These are phyloP conservation scores for Xanthoparmelia taractica DNA, from an alignment of 495 filamentous ascomycete species.

Conservation along the genomic window DNA sequence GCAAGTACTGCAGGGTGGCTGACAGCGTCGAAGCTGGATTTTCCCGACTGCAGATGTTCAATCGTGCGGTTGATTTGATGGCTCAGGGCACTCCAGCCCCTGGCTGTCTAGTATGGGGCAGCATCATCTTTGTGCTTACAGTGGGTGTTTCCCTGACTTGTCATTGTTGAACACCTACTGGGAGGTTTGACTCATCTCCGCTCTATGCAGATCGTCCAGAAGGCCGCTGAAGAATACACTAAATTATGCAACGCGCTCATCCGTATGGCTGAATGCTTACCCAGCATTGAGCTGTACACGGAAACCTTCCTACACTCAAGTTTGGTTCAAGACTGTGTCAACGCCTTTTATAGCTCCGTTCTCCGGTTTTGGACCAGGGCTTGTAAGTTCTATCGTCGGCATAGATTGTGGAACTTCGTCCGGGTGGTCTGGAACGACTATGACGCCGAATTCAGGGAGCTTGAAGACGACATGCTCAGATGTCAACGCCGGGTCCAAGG, in stretches of 20 bases:
- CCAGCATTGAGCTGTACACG: background rate
- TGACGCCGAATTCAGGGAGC: background rate
- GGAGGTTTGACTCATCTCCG: background rate
- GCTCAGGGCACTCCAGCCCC: background rate
- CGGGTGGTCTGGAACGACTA: background rate
- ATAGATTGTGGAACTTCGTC: background rate
- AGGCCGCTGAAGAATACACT: conserved; percentile 6
- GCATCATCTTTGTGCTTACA: background rate
- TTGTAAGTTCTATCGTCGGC: conserved; percentile 3
- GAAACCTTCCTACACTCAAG: background rate
- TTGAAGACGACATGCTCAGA: background rate
- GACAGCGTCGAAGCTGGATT: background rate
- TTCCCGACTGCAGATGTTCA: background rate
- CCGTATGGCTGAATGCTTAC: background rate
- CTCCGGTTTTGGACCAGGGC: conserved; percentile 2
- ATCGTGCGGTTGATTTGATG: background rate
- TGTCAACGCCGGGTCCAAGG: background rate
- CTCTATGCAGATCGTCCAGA: background rate
- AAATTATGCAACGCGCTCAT: background rate
- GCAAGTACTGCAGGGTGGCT: background rate
- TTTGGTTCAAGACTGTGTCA: background rate
- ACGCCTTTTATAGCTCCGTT: background rate
- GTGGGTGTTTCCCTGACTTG: background rate
- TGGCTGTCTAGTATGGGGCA: background rate
- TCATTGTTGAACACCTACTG: background rate